A percentile compares a stretch with the other conserved stretches of the same genome.
These are phyloP conservation scores for Chaetothyriales sp. DNA, from an alignment of 2,329 filamentous ascomycete species.

Conservation along the genomic window DNA sequence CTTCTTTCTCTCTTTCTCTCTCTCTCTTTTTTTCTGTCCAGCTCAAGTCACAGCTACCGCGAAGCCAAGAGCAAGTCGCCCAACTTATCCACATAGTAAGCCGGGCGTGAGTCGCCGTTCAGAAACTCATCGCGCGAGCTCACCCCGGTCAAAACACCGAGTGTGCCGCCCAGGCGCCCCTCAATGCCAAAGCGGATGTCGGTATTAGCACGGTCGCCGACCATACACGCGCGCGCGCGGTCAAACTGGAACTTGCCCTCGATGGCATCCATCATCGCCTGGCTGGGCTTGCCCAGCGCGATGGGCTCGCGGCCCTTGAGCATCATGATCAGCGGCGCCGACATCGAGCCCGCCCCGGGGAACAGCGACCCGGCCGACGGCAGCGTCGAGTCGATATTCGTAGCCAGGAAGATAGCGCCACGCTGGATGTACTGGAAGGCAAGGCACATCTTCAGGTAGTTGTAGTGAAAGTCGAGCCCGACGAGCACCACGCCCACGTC, in stretches of 20 bases:
- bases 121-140: constrained; percentile 69
- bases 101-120: constrained; percentile 58
- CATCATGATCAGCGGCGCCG: constrained; percentile 64
- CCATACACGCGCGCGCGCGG: constrained; percentile 76
- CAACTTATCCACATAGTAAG: constrained; percentile 71
- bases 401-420: constrained; percentile 79
- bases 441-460: constrained; percentile 79
- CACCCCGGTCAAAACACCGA: constrained; percentile 85
- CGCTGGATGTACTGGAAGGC: constrained; percentile 72
- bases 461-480: constrained; percentile 86
- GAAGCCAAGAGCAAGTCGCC: constrained; percentile 49
- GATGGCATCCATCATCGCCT: constrained; percentile 98
- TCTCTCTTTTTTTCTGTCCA: background rate
- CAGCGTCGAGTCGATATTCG: constrained; percentile 82
- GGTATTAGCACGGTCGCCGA: constrained; percentile 85
- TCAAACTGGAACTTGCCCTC: constrained; percentile 92
- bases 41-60: background rate
- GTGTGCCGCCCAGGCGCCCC: constrained; percentile 75
- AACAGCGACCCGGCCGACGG: constrained; percentile 73
- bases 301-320: constrained; percentile 50
- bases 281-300: constrained; percentile 82
- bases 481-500: constrained; percentile 81
- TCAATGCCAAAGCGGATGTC: constrained; percentile 94
- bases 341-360: constrained; percentile 76
- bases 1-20: background rate